Percentiles rank a stretch among this genome's conserved stretches.
Evolutionary conservation across 768 basidiomycete species (phyloP).

Genomic region (Panaeolus papilionaceus): DNA sequence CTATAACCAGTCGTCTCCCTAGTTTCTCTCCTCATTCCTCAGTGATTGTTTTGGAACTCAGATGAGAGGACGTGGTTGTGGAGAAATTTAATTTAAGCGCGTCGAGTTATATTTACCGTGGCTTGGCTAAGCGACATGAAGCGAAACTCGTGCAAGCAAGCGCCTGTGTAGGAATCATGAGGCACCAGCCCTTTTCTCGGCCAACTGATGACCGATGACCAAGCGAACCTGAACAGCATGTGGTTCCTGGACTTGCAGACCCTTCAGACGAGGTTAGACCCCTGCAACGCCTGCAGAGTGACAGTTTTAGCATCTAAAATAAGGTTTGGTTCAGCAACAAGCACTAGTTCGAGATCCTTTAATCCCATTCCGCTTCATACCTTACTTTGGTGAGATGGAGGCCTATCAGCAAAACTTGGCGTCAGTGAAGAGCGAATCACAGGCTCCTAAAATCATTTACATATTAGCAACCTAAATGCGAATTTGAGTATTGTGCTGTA

Average conservation of each 20-base stretch:
- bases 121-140: background rate
- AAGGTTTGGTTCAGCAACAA: background rate
- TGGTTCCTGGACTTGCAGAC: background rate
- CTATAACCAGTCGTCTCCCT: background rate
- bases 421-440: too few species aligned
- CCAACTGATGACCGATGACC: background rate
- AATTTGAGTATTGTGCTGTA: too few species aligned
- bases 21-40: background rate
- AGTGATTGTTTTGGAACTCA: background rate
- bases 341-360: background rate
- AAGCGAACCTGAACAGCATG: background rate
- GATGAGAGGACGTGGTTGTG: background rate
- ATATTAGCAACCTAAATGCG: too few species aligned
- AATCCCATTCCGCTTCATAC: background rate
- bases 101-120: background rate
- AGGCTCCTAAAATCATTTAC: too few species aligned
- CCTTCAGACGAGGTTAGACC: background rate
- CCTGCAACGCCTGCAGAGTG: background rate
- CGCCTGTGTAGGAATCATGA: background rate
- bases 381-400: too few species aligned
- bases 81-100: background rate
- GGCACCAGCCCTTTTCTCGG: conserved; percentile 3
- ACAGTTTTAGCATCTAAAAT: background rate
- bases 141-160: conserved; percentile 8
- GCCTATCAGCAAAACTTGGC: too few species aligned